These are phyloP conservation scores for Aspergillus biplanus DNA, from an alignment of 495 filamentous ascomycete genomes.

Conservation along the genomic window DNA sequence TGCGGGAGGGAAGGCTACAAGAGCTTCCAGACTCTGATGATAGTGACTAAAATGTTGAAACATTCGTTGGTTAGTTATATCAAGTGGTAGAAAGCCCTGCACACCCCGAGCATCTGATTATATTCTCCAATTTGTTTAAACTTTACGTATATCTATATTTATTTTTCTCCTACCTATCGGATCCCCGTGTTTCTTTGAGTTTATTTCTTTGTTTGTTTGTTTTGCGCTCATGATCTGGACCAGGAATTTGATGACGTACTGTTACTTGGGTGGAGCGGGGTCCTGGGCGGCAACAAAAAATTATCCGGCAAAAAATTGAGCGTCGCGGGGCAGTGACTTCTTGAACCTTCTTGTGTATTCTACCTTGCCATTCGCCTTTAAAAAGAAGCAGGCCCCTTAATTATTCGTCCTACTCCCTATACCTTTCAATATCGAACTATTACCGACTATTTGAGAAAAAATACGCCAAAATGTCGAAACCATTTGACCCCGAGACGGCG, in stretches of 20 bases:
- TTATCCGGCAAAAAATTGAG: conserved; percentile 43
- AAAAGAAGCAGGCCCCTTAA: conserved; percentile 15
- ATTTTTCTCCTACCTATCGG: too few species aligned
- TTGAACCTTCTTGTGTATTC: background rate
- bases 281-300: conserved; percentile 24
- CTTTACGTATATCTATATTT: too few species aligned
- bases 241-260: conserved; percentile 33
- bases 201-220: too few species aligned
- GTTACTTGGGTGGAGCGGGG: conserved; percentile 24
- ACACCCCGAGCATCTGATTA: too few species aligned
- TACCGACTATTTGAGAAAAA: background rate
- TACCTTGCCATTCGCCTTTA: conserved; percentile 14
- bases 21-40: conserved; percentile 58
- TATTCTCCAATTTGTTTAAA: too few species aligned
- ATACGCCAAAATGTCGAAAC: conserved; percentile 47
- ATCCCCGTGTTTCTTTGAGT: too few species aligned
- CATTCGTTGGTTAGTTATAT: background rate
- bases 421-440: background rate
- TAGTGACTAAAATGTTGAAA: conserved; percentile 36
- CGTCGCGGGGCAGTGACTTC: conserved; percentile 25
- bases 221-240: too few species aligned
- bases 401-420: background rate
- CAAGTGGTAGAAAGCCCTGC: background rate
- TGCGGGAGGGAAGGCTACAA: conserved; percentile 77
- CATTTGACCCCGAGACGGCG: conserved; percentile 68